Evolutionary conservation across 2,329 filamentous ascomycete genomes (phyloP), one percentile per base, ranked within the genome.

Genomic region (Calonectria pteridis): DNA sequence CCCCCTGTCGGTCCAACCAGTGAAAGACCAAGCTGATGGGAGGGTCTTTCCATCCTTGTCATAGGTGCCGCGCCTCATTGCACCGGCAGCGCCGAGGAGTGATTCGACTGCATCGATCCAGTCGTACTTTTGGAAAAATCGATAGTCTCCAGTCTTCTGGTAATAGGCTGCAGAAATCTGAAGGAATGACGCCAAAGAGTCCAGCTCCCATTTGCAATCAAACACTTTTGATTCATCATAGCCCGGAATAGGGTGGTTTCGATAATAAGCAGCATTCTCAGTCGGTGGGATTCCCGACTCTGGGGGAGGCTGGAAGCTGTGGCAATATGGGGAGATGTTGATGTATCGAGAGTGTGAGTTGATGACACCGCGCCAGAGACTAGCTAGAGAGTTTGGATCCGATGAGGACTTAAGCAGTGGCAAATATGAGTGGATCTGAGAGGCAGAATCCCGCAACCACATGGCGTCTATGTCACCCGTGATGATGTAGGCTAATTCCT

Each of bases 151-250:
- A 18, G 55, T 62, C 16, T 40, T 62, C 14, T 62, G 16, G 23
- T 28, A 62, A 23, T 62, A 62, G 11, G 55, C 55, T 0, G 55
- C 35, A 7, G 55, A 62, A 11, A 62, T 62, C 29, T 62, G 55
- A n/a, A 62, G n/a, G 46, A 62, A 59, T 14, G 55, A 62, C 14
- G 55, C 55, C 6, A 62, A 13, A 6, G 55, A 62, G 35, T 62
- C 55, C 33, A 62, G 55, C 55, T 62, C 55, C 55, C 55, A 62
- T 40, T 62, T 62, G 14, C 55, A 62, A 16, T 62, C 55, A 28
- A 62, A 62, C 23, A 62, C 55, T 11, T 62, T 62, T 1, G 33
- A 40, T 40, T 62, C 35, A 23, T 62, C 55, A 40, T 62, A 62
- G 14, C 55, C 55, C 3, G 55, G 55, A 13, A 40, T 40, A 10